These are phyloP conservation scores for Penicillium italicum DNA, from an alignment of 2,329 filamentous ascomycete species.

Conservation along the genomic window DNA sequence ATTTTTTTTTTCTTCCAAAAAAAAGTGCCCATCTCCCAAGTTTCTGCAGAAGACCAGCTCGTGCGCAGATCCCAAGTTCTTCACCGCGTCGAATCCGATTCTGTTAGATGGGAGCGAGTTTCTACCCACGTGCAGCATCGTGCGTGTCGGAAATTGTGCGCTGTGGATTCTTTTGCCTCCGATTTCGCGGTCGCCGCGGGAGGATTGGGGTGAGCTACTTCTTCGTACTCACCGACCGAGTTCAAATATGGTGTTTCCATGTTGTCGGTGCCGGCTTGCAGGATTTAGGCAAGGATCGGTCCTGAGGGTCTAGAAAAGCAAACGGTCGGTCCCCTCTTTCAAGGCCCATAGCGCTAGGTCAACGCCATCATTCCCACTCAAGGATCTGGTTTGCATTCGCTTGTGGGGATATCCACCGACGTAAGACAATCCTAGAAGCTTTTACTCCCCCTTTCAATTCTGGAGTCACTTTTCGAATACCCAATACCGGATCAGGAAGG, in stretches of 20 bases:
- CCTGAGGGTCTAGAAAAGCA: constrained; percentile 9
- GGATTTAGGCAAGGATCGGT: constrained; percentile 7
- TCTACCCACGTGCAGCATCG: constrained; percentile 6
- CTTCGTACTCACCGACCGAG: not conserved
- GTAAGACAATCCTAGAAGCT: not conserved
- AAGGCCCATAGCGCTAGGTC: not conserved
- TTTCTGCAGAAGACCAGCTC: constrained; percentile 14
- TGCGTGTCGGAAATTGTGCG: not conserved
- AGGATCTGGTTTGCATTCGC: not conserved
- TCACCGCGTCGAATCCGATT: constrained; percentile 5
- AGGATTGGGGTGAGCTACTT: not conserved
- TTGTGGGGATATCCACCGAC: too few relatives aligned
- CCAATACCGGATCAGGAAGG: not conserved
- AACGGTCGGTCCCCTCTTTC: not conserved
- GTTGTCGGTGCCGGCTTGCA: not conserved
- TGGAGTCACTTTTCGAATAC: not conserved
- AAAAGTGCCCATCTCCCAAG: constrained; percentile 4
- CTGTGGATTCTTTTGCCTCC: not conserved
- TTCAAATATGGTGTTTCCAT: constrained; percentile 1
- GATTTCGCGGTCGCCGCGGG: not conserved
- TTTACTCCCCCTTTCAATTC: not conserved
- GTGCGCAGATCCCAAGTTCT: constrained; percentile 1
- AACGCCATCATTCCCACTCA: not conserved
- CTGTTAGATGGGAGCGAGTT: constrained; percentile 6
- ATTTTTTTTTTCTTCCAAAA: not conserved